Percentiles rank a stretch among this genome's conserved stretches.
phyloP scores from a whole-genome alignment of 2,329 filamentous ascomycete species.

The Ophiognomonia clavigignenti-juglandacearum region DNA sequence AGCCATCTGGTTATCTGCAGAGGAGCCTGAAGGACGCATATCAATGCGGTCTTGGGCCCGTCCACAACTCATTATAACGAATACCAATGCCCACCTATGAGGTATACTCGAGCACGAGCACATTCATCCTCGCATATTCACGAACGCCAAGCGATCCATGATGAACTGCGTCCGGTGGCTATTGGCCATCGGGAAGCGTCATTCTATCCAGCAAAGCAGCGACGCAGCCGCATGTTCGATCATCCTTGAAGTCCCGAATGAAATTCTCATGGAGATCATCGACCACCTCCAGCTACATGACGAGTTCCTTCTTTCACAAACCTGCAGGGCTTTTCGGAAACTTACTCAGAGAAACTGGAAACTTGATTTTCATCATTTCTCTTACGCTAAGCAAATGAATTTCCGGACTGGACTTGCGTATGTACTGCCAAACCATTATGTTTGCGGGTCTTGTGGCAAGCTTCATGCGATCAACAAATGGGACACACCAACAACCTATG shows the following conservation, averaged over 20 bases:
- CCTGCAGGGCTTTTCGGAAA: neutral
- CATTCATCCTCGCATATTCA: neutral
- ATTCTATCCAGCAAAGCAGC: neutral
- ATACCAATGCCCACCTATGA: neutral
- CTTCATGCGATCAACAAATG: neutral
- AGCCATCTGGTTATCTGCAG: too few species aligned
- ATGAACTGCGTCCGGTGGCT: neutral
- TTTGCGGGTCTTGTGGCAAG: neutral
- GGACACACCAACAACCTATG: neutral
- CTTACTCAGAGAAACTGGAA: neutral
- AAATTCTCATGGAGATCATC: neutral
- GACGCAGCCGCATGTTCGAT: neutral
- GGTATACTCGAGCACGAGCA: neutral
- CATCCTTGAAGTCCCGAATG: neutral
- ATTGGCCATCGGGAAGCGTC: neutral
- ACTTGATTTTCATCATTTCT: neutral
- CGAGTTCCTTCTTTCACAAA: neutral
- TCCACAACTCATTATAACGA: neutral
- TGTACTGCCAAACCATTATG: neutral
- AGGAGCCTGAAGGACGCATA: too few species aligned
- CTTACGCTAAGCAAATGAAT: neutral
- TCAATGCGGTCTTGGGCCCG: neutral
- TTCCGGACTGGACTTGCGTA: neutral
- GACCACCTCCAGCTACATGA: neutral
- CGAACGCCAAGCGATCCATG: neutral